Conservation (phyloP, 176 grass and related monocot genomes). For the Zea luxurians region DNA sequence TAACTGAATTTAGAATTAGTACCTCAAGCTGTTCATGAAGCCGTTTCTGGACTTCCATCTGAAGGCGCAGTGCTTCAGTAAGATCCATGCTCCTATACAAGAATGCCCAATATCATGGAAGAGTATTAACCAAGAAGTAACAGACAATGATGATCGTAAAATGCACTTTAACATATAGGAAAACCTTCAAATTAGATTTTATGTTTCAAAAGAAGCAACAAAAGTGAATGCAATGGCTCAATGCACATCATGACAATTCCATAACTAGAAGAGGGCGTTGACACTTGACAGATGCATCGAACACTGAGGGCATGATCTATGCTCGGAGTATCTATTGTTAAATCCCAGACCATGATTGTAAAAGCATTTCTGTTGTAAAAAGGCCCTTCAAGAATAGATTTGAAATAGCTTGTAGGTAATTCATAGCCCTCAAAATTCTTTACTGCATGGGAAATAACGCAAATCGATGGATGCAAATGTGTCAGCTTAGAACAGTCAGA, state of each 20-base stretch:
- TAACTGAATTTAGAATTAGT: conserved; percentile 14
- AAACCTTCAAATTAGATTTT: conserved; percentile 21
- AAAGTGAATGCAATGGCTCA: conserved; percentile 7
- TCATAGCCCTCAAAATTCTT: neutral
- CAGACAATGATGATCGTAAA: neutral
- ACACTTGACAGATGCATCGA: conserved; percentile 24
- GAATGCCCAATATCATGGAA: conserved; percentile 30
- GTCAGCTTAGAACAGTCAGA: neutral
- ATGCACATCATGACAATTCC: conserved; percentile 8
- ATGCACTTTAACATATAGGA: neutral
- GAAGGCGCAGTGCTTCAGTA: conserved; percentile 85
- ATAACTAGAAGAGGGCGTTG: conserved; percentile 18
- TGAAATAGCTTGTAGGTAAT: neutral
- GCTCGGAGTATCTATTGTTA: conserved; percentile 7
- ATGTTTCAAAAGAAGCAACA: conserved; percentile 15
- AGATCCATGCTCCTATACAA: conserved; percentile 82
- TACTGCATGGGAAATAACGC: neutral
- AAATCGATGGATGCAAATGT: neutral
- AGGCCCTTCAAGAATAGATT: neutral
- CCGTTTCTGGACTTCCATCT: conserved; percentile 96
- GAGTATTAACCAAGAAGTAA: conserved; percentile 9
- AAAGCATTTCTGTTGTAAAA: neutral
- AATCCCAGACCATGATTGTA: neutral
- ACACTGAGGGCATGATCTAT: conserved; percentile 6
- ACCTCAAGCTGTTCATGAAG: conserved; percentile 99